Percentiles rank a stretch among this genome's conserved stretches.
These are phyloP conservation scores for Coemansia sp. DNA, from an alignment of 192 early-diverging fungal species.

Conservation along the genomic window DNA sequence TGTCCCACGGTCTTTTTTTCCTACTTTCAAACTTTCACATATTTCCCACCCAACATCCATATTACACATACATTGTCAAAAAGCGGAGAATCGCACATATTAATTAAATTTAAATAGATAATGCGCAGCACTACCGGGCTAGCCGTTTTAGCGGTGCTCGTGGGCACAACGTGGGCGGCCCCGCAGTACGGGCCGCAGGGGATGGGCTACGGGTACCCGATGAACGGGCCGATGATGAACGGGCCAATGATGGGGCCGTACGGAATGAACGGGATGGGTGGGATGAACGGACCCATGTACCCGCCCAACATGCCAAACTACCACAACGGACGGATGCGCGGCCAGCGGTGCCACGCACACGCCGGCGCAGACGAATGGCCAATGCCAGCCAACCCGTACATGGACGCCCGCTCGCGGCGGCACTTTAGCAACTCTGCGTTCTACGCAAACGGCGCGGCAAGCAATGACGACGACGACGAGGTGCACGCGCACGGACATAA, in stretches of 20 bases:
- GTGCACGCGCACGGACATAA: conserved; percentile 31
- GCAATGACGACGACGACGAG: conserved; percentile 4
- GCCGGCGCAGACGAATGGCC: conserved; percentile 40
- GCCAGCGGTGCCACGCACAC: conserved; percentile 38
- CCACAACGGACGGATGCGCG: conserved; percentile 24
- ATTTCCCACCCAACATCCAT: neutral
- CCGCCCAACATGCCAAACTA: conserved; percentile 15
- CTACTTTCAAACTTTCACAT: neutral
- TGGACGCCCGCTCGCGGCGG: conserved; percentile 20
- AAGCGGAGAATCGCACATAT: too few species aligned
- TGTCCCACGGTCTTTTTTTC: neutral
- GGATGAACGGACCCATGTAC: conserved; percentile 25
- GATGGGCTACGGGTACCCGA: conserved; percentile 29
- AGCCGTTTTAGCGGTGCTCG: neutral
- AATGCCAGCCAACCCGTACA: conserved; percentile 39
- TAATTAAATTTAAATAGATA: neutral
- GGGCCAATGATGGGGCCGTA: conserved; percentile 17
- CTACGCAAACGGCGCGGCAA: conserved; percentile 16
- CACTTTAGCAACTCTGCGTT: conserved; percentile 11
- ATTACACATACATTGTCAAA: too few species aligned
- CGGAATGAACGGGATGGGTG: conserved; percentile 22
- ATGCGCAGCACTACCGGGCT: conserved; percentile 10
- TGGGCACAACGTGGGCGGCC: conserved; percentile 1
- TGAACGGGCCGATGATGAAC: conserved; percentile 14
- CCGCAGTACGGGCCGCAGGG: conserved; percentile 39